These are phyloP conservation scores for Leccinum longicurvipes DNA, from an alignment of 768 basidiomycete species.

Conservation along the genomic window DNA sequence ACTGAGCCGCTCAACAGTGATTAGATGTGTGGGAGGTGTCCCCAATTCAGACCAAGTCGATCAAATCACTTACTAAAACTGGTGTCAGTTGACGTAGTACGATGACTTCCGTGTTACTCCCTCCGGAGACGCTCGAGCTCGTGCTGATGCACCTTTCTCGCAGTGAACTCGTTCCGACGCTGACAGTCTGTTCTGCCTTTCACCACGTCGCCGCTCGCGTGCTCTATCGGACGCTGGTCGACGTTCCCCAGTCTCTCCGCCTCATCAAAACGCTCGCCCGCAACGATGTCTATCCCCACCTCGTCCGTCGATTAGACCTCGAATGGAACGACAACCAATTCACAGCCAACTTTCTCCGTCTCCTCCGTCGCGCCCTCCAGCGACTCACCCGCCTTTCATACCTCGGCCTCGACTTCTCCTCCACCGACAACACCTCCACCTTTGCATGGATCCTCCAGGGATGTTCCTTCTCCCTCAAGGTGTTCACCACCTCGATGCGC, in stretches of 20 bases:
- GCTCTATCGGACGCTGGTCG: constrained; percentile 38
- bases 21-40: too few relatives aligned
- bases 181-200: constrained; percentile 25
- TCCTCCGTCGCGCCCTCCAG: constrained; percentile 44
- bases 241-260: constrained; percentile 30
- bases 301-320: constrained; percentile 48
- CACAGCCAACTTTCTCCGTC: constrained; percentile 47
- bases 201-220: constrained; percentile 29
- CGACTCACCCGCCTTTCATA: constrained; percentile 37
- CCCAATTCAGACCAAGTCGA: too few relatives aligned
- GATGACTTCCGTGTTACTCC: neutral
- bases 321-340: constrained; percentile 37
- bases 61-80: too few relatives aligned
- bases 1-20: constrained; percentile 46
- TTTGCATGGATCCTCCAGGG: constrained; percentile 49
- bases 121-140: constrained; percentile 34
- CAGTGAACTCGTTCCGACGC: constrained; percentile 23
- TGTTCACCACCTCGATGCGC: constrained; percentile 55
- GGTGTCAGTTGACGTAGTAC: too few relatives aligned
- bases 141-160: constrained; percentile 26
- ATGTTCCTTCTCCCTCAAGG: constrained; percentile 42
- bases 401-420: constrained; percentile 50
- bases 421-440: constrained; percentile 28
- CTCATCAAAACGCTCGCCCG: constrained; percentile 42
- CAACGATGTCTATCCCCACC: constrained; percentile 34